Base-by-base conservation (phyloP, 805 yeast genomes). In the Wickerhamomyces chaumierensis region DNA sequence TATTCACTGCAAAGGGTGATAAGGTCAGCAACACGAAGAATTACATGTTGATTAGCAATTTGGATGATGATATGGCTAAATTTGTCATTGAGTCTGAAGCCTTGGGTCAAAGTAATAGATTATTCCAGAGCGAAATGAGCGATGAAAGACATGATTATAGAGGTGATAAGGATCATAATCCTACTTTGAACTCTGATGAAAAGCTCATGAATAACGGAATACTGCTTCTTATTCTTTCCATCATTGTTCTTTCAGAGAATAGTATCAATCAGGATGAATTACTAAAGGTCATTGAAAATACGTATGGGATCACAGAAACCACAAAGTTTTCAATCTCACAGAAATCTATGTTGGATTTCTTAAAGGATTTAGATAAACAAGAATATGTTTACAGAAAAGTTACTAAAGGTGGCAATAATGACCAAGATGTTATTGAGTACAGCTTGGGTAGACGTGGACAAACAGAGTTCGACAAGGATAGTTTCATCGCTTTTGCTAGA, bases 241-340 rank as follows among this genome's bases (percentile, higher is more conserved):
- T 53, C 5, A 41, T 57, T 4, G 45, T 53, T 3, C 45, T 57
- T 1, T 43, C 47, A 8, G 42, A 45, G 5, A 57, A 57, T 33
- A 55, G 51, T 37, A 45, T 57, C 35, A 66, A 62, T 34, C 73
- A 71, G 38, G 64, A 53, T 9, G 66, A 61, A 42, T 25, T 25
- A 14, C 7, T 13, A 9, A 25, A 13, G 40, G 62, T 65, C 1
- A 55, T 71, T 47, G 47, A 55, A 40, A 53, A 49, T 17, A 67
- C 69, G 16, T 62, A 63, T 29, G 57, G 53, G 3, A 13, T 57
- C 4, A 32, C 34, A 1, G 37, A 15, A n/a, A 41, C 36, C 8
- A 34, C 20, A 12, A 41, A 27, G 3, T 15, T 47, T 6, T 39
- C 36, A 2, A 29, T 49, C 19, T 13, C 51, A 13, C 43, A 47